Percentiles rank a stretch among this genome's conserved stretches.
Evolutionary conservation across 2,329 filamentous ascomycete genomes (phyloP).

Genomic region (Arthrobotrys musiformis): DNA sequence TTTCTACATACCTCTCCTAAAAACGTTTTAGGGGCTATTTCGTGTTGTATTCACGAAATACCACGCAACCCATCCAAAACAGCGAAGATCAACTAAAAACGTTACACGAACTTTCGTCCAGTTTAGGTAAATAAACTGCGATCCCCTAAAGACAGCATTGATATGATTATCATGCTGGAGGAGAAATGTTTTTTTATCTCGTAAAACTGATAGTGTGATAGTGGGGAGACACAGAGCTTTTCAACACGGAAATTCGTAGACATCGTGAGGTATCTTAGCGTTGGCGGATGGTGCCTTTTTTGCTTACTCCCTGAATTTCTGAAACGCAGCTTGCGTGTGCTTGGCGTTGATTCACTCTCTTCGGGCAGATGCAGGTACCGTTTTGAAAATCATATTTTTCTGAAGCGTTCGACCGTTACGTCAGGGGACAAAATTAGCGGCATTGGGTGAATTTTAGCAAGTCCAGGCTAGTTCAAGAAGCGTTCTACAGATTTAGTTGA

Average conservation of each 20-base stretch:
- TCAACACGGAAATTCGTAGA: background rate
- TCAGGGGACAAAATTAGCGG: background rate
- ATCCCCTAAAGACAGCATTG: background rate
- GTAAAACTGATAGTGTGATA: constrained; percentile 6
- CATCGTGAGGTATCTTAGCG: background rate
- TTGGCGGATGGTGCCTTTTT: background rate
- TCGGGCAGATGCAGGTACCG: background rate
- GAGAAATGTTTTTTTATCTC: background rate
- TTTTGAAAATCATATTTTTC: background rate
- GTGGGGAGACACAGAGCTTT: background rate
- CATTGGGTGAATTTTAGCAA: background rate
- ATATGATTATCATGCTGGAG: background rate
- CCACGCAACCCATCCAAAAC: background rate
- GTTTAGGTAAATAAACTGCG: background rate
- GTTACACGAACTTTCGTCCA: background rate
- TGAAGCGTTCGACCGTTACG: background rate
- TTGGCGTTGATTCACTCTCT: background rate
- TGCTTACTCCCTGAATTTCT: no score
- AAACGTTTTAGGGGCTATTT: background rate
- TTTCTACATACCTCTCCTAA: no score
- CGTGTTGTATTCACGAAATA: background rate
- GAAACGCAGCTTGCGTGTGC: background rate
- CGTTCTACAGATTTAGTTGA: no score
- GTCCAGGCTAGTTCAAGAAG: background rate
- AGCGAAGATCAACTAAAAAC: background rate